Evolutionary conservation across 352 stramenopile species (phyloP).

Genomic region (Phytophthora cryptogea): DNA sequence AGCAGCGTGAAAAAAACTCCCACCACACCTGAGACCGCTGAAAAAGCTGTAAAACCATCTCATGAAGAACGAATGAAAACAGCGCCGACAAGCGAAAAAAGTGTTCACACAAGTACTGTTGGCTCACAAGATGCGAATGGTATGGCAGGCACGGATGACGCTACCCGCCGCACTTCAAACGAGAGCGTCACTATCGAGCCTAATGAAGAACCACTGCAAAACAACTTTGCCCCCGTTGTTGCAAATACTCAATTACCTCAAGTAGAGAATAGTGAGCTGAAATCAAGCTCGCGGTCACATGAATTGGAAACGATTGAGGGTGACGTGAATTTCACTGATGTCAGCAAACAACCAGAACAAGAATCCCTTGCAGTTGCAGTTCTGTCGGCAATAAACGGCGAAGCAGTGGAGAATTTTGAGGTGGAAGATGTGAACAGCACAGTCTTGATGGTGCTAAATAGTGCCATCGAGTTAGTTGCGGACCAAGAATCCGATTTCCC

Average conservation of each 20-base stretch:
- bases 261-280: neutral
- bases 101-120: neutral
- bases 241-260: neutral
- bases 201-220: neutral
- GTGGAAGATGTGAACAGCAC: slow-evolving; percentile 1
- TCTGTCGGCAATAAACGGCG: neutral
- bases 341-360: neutral
- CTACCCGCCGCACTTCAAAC: neutral
- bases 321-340: neutral
- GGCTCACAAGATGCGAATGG: neutral
- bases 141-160: neutral
- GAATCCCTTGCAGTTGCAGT: neutral
- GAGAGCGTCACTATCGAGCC: neutral
- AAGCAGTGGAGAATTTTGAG: neutral
- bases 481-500: neutral
- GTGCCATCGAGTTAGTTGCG: slow-evolving; percentile 5
- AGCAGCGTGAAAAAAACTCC: slow-evolving; percentile 26
- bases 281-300: neutral
- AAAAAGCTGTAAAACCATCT: neutral
- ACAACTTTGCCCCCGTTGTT: neutral
- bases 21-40: neutral
- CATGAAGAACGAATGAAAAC: slow-evolving; percentile 6
- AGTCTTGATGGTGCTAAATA: slow-evolving; percentile 4
- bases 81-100: slow-evolving; percentile 2
- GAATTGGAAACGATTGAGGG: neutral